Conservation (phyloP, 805 yeast genomes). For the Candida ipomoeae region DNA sequence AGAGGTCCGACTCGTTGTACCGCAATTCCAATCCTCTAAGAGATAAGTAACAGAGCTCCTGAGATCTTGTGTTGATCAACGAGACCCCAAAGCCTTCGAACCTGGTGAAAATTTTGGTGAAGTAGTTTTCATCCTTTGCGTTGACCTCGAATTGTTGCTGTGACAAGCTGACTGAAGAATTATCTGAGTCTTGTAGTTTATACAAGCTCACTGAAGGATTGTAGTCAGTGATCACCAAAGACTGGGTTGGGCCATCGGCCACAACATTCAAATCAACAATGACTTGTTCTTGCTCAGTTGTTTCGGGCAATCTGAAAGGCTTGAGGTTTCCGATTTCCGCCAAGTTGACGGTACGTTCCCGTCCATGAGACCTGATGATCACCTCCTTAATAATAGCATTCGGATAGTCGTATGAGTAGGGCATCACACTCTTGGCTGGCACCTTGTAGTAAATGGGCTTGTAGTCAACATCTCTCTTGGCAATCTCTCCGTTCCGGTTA, state of each 20-base stretch:
- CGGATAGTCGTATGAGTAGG: conserved; percentile 97
- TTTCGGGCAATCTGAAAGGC: conserved; percentile 73
- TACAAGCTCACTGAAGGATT: conserved; percentile 76
- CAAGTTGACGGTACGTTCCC: conserved; percentile 74
- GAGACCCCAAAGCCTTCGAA: conserved; percentile 89
- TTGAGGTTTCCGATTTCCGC: conserved; percentile 90
- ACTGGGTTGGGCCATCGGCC: conserved; percentile 94
- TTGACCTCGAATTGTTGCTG: conserved; percentile 52
- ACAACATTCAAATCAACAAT: conserved; percentile 86
- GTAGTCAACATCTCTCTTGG: conserved; percentile 50
- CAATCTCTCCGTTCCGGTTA: conserved; percentile 59
- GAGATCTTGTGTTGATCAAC: conserved; percentile 60
- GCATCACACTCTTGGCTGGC: conserved; percentile 93
- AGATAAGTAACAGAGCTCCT: conserved; percentile 82
- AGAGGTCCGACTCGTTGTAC: conserved; percentile 78
- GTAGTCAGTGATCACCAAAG: conserved; percentile 77
- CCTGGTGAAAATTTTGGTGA: conserved; percentile 51
- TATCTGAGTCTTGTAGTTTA: conserved; percentile 39
- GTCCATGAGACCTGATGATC: conserved; percentile 63
- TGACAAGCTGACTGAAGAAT: conserved; percentile 25
- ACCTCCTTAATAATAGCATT: conserved; percentile 83
- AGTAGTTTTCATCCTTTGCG: conserved; percentile 51
- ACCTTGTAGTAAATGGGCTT: conserved; percentile 76
- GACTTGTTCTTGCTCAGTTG: conserved; percentile 32
- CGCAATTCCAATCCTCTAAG: conserved; percentile 75